These are phyloP conservation scores for Phanerochaete carnosa DNA, from an alignment of 768 basidiomycete genomes.

Conservation along the genomic window DNA sequence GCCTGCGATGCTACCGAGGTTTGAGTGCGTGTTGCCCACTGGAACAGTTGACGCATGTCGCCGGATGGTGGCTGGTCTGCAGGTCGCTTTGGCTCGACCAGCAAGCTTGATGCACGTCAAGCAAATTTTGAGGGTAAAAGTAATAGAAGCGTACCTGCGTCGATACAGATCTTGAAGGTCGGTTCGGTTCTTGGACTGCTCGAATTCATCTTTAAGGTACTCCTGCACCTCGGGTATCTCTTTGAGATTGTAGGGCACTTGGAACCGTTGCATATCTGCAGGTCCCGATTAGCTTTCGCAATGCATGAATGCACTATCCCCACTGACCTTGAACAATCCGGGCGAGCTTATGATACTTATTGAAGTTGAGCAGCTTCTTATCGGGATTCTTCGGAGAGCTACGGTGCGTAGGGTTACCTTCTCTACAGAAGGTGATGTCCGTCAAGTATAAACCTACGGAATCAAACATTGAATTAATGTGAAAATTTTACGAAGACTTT, in stretches of 20 bases:
- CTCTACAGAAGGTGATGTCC: constrained; percentile 92
- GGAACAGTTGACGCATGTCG: constrained; percentile 78
- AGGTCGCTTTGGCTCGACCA: constrained; percentile 81
- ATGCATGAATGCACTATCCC: neutral
- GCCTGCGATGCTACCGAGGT: constrained; percentile 31
- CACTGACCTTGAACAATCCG: constrained; percentile 77
- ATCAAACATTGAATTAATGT: constrained; percentile 12
- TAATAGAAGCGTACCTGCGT: constrained; percentile 55
- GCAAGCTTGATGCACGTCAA: constrained; percentile 44
- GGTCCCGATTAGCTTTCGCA: neutral
- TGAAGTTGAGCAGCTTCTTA: constrained; percentile 90
- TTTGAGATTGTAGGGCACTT: constrained; percentile 81
- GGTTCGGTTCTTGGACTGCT: constrained; percentile 71
- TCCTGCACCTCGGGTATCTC: constrained; percentile 87
- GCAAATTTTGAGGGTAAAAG: neutral
- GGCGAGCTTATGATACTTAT: constrained; percentile 91
- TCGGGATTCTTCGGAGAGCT: constrained; percentile 71
- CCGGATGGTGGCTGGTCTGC: constrained; percentile 60
- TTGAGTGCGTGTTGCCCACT: constrained; percentile 68
- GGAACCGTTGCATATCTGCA: constrained; percentile 89
- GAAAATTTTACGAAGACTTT: neutral
- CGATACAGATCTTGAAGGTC: constrained; percentile 84
- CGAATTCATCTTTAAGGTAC: constrained; percentile 71
- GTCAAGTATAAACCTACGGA: constrained; percentile 75
- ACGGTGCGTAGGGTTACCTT: constrained; percentile 87